Percentiles rank a stretch among this genome's conserved stretches.
Conservation (phyloP, 78 protist species). For the Dictyostelium citrinum region DNA sequence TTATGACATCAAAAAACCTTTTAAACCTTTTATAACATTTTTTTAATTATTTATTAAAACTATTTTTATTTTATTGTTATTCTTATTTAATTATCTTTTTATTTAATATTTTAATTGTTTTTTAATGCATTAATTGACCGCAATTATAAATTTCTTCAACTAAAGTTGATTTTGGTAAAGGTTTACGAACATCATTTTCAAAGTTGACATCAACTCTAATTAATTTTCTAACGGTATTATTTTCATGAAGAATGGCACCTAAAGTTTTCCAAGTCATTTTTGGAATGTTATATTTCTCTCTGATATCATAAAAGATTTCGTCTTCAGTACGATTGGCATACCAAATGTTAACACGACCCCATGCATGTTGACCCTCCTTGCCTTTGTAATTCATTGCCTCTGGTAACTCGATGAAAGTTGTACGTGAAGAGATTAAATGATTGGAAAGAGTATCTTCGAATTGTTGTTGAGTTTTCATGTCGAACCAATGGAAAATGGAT, state of each 20-base stretch:
- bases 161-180: not conserved
- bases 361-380: constrained; percentile 36
- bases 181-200: not conserved
- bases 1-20: too few relatives aligned
- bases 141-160: not conserved
- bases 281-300: constrained; percentile 1
- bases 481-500: constrained; percentile 68
- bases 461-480: constrained; percentile 37
- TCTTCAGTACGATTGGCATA: constrained; percentile 44
- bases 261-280: constrained; percentile 65
- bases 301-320: constrained; percentile 6
- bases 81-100: not conserved
- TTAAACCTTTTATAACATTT: too few relatives aligned
- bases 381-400: constrained; percentile 43
- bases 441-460: constrained; percentile 33
- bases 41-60: not conserved
- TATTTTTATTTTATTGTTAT: not conserved
- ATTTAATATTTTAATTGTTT: not conserved
- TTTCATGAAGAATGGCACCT: constrained; percentile 59
- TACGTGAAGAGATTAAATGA: constrained; percentile 4
- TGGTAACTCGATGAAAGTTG: constrained; percentile 60
- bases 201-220: constrained; percentile 55
- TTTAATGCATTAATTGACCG: not conserved
- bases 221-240: constrained; percentile 51
- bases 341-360: constrained; percentile 16